These are phyloP conservation scores for Glycine soja DNA, from an alignment of 306 rosid species.

Conservation along the genomic window DNA sequence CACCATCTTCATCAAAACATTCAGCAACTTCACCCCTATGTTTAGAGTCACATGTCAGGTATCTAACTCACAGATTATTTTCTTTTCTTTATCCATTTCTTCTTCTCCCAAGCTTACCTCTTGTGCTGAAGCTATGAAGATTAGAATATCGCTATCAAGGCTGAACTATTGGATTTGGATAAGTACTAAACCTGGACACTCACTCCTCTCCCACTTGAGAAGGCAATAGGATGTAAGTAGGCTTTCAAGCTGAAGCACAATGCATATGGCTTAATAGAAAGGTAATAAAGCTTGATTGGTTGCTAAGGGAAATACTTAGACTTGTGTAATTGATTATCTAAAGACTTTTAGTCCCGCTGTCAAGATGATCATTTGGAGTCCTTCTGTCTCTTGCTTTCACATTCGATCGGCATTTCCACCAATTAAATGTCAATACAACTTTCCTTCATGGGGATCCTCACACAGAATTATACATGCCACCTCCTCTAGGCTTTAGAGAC, in stretches of 20 bases:
- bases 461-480: background rate
- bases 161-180: background rate
- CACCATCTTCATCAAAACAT: background rate
- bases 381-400: background rate
- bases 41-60: background rate
- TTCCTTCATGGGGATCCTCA: background rate
- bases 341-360: too few relatives aligned
- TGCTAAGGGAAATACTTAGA: background rate
- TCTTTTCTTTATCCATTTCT: background rate
- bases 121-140: background rate
- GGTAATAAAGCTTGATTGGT: background rate
- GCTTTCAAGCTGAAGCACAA: constrained; percentile 3
- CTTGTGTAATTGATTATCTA: too few relatives aligned
- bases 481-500: background rate
- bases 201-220: background rate
- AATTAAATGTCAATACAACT: background rate
- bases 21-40: background rate
- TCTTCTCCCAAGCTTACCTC: background rate
- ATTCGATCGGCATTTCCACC: background rate
- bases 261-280: background rate
- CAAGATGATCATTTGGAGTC: background rate
- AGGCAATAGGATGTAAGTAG: background rate
- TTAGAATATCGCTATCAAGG: background rate
- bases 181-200: background rate
- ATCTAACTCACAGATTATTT: background rate